Conservation (phyloP, 140 eudicot genomes). For the Anethum foeniculum region DNA sequence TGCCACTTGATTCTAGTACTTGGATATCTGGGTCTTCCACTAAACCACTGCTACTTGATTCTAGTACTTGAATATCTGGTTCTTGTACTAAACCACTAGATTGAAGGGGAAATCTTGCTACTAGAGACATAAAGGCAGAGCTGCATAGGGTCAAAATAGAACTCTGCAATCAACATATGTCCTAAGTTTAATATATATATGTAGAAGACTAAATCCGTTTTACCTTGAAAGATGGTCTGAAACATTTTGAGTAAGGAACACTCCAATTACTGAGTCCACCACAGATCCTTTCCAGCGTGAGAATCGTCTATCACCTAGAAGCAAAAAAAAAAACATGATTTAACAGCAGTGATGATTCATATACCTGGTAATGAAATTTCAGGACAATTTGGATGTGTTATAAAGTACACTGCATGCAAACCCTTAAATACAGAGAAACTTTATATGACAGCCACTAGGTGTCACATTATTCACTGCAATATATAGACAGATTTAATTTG, state of each 20-base stretch:
- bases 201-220: constrained; percentile 5
- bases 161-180: constrained; percentile 5
- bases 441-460: background rate
- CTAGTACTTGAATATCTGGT: constrained; percentile 39
- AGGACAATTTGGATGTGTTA: background rate
- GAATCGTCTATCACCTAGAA: constrained; percentile 77
- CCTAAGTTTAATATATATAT: background rate
- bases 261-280: constrained; percentile 95
- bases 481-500: background rate
- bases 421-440: background rate
- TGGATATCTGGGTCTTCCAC: constrained; percentile 46
- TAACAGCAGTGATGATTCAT: background rate
- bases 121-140: constrained; percentile 86
- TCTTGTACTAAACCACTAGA: constrained; percentile 33
- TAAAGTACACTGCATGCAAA: background rate
- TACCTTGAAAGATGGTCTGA: constrained; percentile 97
- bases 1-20: constrained; percentile 29
- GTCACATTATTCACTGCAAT: background rate
- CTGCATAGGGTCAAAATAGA: constrained; percentile 39
- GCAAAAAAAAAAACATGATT: background rate
- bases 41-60: constrained; percentile 16
- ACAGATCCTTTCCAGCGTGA: constrained; percentile 98
- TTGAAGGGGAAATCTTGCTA: constrained; percentile 41
- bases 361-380: constrained; percentile 4
- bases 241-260: constrained; percentile 95